Percentiles rank a stretch among this genome's conserved stretches.
phyloP scores from a whole-genome alignment of 177 flowering plant species.

The Vitis hybrid region DNA sequence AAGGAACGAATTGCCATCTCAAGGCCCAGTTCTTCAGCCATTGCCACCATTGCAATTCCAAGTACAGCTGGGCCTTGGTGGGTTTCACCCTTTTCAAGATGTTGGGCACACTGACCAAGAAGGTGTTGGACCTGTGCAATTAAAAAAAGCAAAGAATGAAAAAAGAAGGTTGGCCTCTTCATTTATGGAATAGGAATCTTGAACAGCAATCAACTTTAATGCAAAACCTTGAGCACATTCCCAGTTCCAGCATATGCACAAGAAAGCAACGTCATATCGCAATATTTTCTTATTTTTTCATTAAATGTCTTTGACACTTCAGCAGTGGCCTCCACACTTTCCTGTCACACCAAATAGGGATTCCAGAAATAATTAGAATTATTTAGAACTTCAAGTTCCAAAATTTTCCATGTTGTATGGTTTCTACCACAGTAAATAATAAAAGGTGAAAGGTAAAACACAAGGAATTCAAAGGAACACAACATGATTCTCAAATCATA shows the following conservation, averaged over 20 bases:
- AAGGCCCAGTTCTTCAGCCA: conserved; percentile 97
- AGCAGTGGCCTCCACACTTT: conserved; percentile 90
- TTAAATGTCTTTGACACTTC: conserved; percentile 94
- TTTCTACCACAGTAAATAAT: background rate
- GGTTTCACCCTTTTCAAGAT: conserved; percentile 89
- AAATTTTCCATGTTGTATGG: background rate
- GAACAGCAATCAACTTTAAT: background rate
- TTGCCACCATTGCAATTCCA: conserved; percentile 97
- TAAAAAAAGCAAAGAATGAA: background rate
- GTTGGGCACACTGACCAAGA: conserved; percentile 89
- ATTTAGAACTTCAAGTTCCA: background rate
- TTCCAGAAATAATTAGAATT: conserved; percentile 11
- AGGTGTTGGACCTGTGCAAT: conserved; percentile 80
- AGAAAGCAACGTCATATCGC: conserved; percentile 90
- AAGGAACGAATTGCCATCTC: conserved; percentile 98
- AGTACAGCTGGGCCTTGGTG: conserved; percentile 99
- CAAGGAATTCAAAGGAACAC: background rate
- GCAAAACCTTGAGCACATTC: conserved; percentile 84
- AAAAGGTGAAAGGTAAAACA: background rate
- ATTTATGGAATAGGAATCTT: background rate
- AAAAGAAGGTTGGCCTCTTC: conserved; percentile 5
- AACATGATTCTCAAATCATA: background rate
- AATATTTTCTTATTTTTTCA: conserved; percentile 84
- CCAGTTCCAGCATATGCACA: conserved; percentile 99
- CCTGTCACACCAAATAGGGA: conserved; percentile 42